A percentile compares a stretch with the other conserved stretches of the same genome.
Conservation (phyloP, 2,329 filamentous ascomycete species). For the Aspergillus arachidicola region DNA sequence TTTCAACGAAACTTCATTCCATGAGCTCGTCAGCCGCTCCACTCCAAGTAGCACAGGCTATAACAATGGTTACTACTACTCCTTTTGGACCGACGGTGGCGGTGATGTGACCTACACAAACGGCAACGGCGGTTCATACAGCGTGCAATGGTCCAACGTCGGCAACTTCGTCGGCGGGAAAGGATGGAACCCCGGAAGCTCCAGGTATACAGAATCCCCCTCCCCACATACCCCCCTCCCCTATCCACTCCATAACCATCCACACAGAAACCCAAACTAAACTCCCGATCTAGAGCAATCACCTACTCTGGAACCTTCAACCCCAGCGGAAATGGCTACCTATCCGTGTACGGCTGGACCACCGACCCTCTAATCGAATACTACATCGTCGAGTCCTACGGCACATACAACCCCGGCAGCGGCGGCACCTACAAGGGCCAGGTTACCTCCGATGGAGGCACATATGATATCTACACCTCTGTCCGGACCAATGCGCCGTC, state of each 20-base stretch:
- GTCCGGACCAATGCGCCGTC: conserved; percentile 43
- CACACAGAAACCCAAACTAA: background rate
- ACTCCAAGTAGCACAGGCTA: conserved; percentile 33
- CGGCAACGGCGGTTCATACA: conserved; percentile 48
- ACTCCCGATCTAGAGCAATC: conserved; percentile 22
- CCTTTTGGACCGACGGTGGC: conserved; percentile 53
- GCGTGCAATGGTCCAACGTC: conserved; percentile 47
- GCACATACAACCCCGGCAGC: conserved; percentile 35
- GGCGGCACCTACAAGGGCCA: conserved; percentile 35
- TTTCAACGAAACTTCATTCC: conserved; percentile 12
- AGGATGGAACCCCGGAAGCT: conserved; percentile 59
- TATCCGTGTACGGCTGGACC: conserved; percentile 47
- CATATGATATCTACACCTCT: conserved; percentile 43
- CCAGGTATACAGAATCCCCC: conserved; percentile 53
- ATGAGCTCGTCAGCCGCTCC: conserved; percentile 17
- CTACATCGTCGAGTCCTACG: conserved; percentile 41
- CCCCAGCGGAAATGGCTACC: conserved; percentile 36
- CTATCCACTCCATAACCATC: too few relatives aligned
- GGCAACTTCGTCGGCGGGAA: conserved; percentile 62
- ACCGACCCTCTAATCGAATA: conserved; percentile 40
- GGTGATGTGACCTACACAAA: conserved; percentile 51
- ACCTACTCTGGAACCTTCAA: conserved; percentile 33
- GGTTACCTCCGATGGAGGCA: conserved; percentile 39
- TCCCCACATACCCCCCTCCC: too few relatives aligned
- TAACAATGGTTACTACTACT: conserved; percentile 52